These are phyloP conservation scores for Kwoniella newhampshirensis DNA, from an alignment of 768 basidiomycete species.

Conservation along the genomic window DNA sequence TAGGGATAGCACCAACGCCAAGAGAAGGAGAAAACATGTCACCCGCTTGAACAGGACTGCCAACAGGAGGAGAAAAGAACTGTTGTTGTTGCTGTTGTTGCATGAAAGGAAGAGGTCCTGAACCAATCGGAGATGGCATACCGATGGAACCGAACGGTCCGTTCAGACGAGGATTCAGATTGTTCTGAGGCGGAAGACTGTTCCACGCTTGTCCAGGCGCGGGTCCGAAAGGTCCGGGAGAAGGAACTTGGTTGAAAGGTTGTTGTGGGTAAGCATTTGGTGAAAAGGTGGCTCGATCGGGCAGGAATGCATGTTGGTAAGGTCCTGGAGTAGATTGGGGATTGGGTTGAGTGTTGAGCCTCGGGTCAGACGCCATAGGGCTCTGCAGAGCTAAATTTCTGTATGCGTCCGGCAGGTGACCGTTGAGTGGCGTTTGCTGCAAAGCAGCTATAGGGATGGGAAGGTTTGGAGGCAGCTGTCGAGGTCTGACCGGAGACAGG, in stretches of 20 bases:
- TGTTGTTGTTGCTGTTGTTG: constrained; percentile 23
- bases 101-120: constrained; percentile 11
- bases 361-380: constrained; percentile 13
- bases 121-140: constrained; percentile 31
- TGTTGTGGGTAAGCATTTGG: constrained; percentile 9
- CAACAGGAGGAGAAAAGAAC: constrained; percentile 31
- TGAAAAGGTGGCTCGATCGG: constrained; percentile 16
- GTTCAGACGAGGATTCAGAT: constrained; percentile 6
- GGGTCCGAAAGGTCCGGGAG: constrained; percentile 15
- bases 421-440: constrained; percentile 11
- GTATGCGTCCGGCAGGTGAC: constrained; percentile 24
- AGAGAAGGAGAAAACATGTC: constrained; percentile 39
- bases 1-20: constrained; percentile 39
- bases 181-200: constrained; percentile 1
- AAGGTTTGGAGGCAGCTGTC: constrained; percentile 57
- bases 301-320: constrained; percentile 21
- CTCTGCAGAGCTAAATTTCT: constrained; percentile 19
- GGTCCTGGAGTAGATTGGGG: constrained; percentile 14
- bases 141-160: constrained; percentile 25
- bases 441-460: constrained; percentile 38
- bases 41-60: constrained; percentile 19
- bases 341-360: constrained; percentile 17
- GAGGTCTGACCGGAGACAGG: constrained; percentile 56
- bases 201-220: constrained; percentile 25
- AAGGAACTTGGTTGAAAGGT: constrained; percentile 6